Percentiles rank a stretch among this genome's conserved stretches.
phyloP scores from a whole-genome alignment of 139 green algal species.

The Parachlorella kessleri region DNA sequence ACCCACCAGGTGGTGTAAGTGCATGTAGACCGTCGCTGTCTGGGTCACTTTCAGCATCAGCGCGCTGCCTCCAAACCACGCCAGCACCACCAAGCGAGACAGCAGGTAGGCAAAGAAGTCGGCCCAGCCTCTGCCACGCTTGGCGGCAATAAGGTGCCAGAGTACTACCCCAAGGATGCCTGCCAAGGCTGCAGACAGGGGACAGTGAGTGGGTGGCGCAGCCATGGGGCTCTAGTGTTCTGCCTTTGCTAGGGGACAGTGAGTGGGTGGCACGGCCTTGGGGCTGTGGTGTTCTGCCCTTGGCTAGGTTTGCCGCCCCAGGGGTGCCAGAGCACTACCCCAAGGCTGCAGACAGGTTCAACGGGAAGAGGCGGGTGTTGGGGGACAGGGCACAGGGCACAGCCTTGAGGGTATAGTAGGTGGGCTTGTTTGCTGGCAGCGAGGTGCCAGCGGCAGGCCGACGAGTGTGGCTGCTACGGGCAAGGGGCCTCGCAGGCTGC shows the following conservation, averaged over 20 bases:
- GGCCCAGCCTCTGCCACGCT: background rate
- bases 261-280: background rate
- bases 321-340: background rate
- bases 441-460: no score
- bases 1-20: slow-evolving; percentile 56
- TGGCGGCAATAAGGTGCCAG: slow-evolving; percentile 36
- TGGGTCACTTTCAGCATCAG: background rate
- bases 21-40: slow-evolving; percentile 32
- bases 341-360: no score
- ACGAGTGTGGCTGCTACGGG: no score
- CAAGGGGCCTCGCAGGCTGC: no score
- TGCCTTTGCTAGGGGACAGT: background rate
- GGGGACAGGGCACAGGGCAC: no score
- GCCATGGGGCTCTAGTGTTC: background rate
- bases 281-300: background rate
- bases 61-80: slow-evolving; percentile 36
- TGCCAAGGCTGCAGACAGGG: slow-evolving; percentile 19
- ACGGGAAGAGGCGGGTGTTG: no score
- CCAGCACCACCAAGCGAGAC: slow-evolving; percentile 25
- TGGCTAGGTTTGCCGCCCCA: no score
- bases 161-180: slow-evolving; percentile 17
- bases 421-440: no score
- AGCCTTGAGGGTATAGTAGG: no score
- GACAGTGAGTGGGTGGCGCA: background rate
- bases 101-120: slow-evolving; percentile 29